A percentile compares a stretch with the other conserved stretches of the same genome.
These are phyloP conservation scores for Gnomoniopsis smithogilvyi DNA, from an alignment of 2,329 filamentous ascomycete genomes.

Conservation along the genomic window DNA sequence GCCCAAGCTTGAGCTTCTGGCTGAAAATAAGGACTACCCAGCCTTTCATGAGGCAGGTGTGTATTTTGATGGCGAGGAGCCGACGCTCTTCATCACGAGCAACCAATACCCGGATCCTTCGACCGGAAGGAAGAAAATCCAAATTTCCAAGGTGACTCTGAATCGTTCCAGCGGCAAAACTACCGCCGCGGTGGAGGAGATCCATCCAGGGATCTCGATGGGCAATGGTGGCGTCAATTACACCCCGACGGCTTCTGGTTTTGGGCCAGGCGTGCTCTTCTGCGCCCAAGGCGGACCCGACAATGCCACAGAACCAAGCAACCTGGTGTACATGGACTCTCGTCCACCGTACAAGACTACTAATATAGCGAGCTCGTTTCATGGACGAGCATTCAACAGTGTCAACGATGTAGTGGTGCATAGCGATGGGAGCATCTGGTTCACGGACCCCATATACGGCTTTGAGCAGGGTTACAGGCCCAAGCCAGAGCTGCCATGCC, in stretches of 20 bases:
- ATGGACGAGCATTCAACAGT: slow-evolving; percentile 45
- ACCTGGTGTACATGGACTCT: slow-evolving; percentile 31
- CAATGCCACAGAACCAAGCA: slow-evolving; percentile 20
- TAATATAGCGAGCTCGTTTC: slow-evolving; percentile 35
- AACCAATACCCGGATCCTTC: slow-evolving; percentile 26
- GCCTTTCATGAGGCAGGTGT: slow-evolving; percentile 46
- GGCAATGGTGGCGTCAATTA: slow-evolving; percentile 49
- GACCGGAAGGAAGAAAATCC: slow-evolving; percentile 24
- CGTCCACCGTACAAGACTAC: slow-evolving; percentile 27
- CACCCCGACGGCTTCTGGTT: slow-evolving; percentile 9
- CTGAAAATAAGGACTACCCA: slow-evolving; percentile 35
- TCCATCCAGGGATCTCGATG: slow-evolving; percentile 35
- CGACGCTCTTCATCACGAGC: slow-evolving; percentile 29
- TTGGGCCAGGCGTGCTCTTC: slow-evolving; percentile 35
- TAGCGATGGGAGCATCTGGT: slow-evolving; percentile 43
- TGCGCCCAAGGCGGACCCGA: slow-evolving; percentile 36
- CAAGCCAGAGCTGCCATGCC: slow-evolving; percentile 38
- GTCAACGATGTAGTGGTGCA: slow-evolving; percentile 45
- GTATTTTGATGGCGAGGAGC: background rate
- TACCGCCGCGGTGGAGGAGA: slow-evolving; percentile 26
- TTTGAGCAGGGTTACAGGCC: slow-evolving; percentile 44
- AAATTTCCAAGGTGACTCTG: slow-evolving; percentile 28
- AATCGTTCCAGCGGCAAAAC: slow-evolving; percentile 5
- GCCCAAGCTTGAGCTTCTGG: slow-evolving; percentile 34
- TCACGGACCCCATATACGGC: slow-evolving; percentile 48